Base-by-base conservation (phyloP, 2,329 filamentous ascomycete species). In the Mycogone perniciosa region DNA sequence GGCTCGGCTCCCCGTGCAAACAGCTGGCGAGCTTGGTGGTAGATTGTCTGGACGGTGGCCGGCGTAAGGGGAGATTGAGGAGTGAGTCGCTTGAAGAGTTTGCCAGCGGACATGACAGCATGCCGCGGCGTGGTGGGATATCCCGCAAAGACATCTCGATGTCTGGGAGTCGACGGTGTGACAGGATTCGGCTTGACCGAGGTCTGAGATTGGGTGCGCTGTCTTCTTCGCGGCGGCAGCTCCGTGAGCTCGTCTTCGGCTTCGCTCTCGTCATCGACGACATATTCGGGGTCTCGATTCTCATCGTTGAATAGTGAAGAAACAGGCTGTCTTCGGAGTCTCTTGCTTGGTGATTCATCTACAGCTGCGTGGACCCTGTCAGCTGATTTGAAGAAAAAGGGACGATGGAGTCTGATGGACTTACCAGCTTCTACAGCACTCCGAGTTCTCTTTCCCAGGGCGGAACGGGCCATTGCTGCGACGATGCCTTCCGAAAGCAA, bases 11-110 rank as follows among this genome's bases (percentile, higher is more conserved):
- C 88, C 45, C 89, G 83, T 6, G 87, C 84, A 64, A 99, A 99
- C 3, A 95, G 71, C 62, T 96, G 89, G 31, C 92, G 84, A 11
- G 90, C 93, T 54, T 85, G 79, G 56, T 93, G 89, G 68, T 96
- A 97, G 35, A 96, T 76, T 0, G 89, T 93, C 48, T 84, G 82
- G 26, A 79, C 73, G 8, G 81, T 74, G 30, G 81, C 79, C 9
- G 88, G 86, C 6, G 87, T 88, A 33, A 78, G 73, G 8, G 86
- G 86, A 9, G 89, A 88, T 57, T 85, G 82, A 20, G 88, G 88
- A 39, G 89, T 95, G 59, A 85, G 75, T 50, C 91, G 86, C 57
- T 88, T 91, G 60, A 86, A 80, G 34, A 88, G 76, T 62, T 82
- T 88, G 56, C 85, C 88, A 34, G 80, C 79, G 9, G 91, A 82